These are phyloP conservation scores for Globisporangium middletonii DNA, from an alignment of 352 stramenopile genomes.

Conservation along the genomic window DNA sequence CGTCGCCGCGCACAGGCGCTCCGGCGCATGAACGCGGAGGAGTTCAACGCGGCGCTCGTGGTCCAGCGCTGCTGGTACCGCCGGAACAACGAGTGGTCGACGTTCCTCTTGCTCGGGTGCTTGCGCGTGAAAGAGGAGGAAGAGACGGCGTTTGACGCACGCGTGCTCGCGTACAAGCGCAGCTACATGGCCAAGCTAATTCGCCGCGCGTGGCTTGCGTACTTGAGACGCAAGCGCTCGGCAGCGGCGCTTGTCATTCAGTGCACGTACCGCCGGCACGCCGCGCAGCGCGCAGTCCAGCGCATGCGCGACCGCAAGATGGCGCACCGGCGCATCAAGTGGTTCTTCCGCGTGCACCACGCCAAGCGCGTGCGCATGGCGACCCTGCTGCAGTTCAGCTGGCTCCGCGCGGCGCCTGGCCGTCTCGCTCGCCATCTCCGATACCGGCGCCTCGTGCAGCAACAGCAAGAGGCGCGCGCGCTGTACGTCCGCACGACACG, in stretches of 20 bases:
- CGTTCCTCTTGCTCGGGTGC: constrained; percentile 75
- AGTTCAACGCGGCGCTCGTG: constrained; percentile 56
- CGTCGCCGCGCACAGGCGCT: constrained; percentile 22
- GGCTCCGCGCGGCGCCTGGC: constrained; percentile 43
- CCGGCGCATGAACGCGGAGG: constrained; percentile 23
- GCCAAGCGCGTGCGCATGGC: constrained; percentile 29
- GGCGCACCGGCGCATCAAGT: constrained; percentile 73
- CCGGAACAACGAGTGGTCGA: constrained; percentile 80
- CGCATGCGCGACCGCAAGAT: constrained; percentile 29
- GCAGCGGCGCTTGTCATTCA: constrained; percentile 40
- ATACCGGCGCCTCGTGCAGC: constrained; percentile 11
- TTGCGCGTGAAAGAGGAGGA: constrained; percentile 61
- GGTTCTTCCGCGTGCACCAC: constrained; percentile 62
- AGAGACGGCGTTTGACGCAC: constrained; percentile 39
- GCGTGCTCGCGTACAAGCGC: constrained; percentile 37
- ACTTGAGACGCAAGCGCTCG: constrained; percentile 19
- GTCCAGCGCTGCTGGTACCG: constrained; percentile 79
- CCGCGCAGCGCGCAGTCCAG: constrained; percentile 21
- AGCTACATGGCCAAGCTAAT: constrained; percentile 41
- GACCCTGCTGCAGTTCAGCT: constrained; percentile 62
- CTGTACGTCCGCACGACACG: constrained; percentile 21
- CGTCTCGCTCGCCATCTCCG: constrained; percentile 43
- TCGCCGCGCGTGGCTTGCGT: constrained; percentile 27
- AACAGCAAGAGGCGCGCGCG: constrained; percentile 9
- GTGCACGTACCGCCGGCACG: constrained; percentile 30